Evolutionary conservation across 768 basidiomycete species (phyloP), one percentile per base, ranked within the genome.

Genomic region (Boletus eberwhitei): DNA sequence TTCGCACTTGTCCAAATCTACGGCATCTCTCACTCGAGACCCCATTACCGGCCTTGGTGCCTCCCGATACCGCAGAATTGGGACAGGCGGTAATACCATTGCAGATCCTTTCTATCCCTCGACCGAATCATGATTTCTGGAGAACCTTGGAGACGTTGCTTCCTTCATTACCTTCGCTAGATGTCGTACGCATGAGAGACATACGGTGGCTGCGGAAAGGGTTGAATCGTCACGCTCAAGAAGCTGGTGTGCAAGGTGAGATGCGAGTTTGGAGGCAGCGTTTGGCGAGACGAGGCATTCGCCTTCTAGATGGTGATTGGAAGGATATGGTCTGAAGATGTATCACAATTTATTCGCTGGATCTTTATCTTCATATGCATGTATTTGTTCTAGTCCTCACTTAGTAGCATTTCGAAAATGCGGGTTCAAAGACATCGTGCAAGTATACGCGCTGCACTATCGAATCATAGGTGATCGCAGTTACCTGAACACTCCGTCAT

Each of bases 191-290:
- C 16, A 75, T 79, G 16, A 75, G 87, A 55, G 88, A 90, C 59
- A 78, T 89, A 17, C 81, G 82, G 32, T 92, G 90, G 88, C 69
- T 92, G 35, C 73, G 84, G 50, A 78, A 77, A 48, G 90, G 88
- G 0, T 78, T 91, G 68, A 83, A 79, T 8, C 71, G 71, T 1
- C 75, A 78, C 54, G 90, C 90, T 24, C 83, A 81, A 59, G 83
- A 79, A 58, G 80, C 90, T 8, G 90, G 90, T 8, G 79, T 90
- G 14, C 90, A 91, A 70, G 90, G 89, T 40, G 87, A 90, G 66
- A 85, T 93, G 82, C 74, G 76, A 58, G 80, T 84, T 53, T 93
- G 90, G 90, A 77, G 77, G 55, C 77, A 80, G 44, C 78, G 85
- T 49, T 74, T 93, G 32, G 73, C 72, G 12, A 75, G 82, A 52